phyloP scores from a whole-genome alignment of 1,284 basidiomycete genomes.

The Trichosporon sp. region DNA sequence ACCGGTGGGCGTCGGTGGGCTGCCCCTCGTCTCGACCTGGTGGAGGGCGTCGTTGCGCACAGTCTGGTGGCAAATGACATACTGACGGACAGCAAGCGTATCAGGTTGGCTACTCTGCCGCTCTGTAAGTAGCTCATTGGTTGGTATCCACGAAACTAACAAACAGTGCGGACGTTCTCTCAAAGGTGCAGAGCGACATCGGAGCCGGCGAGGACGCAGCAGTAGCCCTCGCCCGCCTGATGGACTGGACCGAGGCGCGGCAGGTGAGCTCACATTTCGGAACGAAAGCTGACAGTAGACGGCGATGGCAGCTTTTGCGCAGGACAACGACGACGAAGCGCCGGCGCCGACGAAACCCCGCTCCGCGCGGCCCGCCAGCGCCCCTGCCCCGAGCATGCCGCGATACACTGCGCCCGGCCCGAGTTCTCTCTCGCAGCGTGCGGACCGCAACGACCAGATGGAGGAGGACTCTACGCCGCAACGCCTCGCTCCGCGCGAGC shows the following conservation, averaged over 20 bases:
- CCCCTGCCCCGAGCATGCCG: conserved; percentile 15
- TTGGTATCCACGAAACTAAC: conserved; percentile 12
- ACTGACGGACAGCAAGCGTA: conserved; percentile 52
- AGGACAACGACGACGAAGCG: conserved; percentile 45
- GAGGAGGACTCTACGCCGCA: background rate
- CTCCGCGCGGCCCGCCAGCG: background rate
- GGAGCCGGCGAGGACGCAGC: conserved; percentile 50
- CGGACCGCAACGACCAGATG: background rate
- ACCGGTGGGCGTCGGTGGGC: too few relatives aligned
- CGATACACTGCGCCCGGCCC: conserved; percentile 17
- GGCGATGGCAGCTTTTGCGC: conserved; percentile 50
- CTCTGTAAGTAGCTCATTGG: conserved; percentile 45
- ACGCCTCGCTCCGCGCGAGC: background rate
- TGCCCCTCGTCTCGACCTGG: too few relatives aligned
- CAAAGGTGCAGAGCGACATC: conserved; percentile 52
- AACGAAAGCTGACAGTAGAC: conserved; percentile 33
- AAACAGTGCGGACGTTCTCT: conserved; percentile 49
- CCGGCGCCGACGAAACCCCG: conserved; percentile 15
- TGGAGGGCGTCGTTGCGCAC: background rate
- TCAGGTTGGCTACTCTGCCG: conserved; percentile 55
- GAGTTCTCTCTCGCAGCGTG: background rate
- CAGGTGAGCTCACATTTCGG: conserved; percentile 42
- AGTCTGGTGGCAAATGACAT: conserved; percentile 7
- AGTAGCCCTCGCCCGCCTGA: conserved; percentile 52
- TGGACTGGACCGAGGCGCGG: conserved; percentile 58